phyloP scores from a whole-genome alignment of 768 basidiomycete species.

The Cantharellus cinnabarinus region DNA sequence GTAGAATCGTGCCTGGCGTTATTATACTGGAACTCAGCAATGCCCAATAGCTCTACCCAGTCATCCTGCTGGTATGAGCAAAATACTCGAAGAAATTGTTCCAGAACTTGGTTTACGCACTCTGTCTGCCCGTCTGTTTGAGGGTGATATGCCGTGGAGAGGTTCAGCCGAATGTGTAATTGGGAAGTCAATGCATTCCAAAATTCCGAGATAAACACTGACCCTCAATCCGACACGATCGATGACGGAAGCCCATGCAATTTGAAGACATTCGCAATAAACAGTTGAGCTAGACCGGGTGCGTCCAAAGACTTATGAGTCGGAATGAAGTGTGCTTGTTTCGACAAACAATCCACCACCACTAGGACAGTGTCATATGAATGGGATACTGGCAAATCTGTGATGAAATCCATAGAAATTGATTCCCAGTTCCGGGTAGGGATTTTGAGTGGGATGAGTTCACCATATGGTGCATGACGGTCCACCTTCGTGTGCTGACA shows the following conservation, averaged over 20 bases:
- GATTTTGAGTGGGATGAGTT: slow-evolving; percentile 3
- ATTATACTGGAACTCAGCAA: too few relatives aligned
- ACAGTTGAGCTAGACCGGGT: slow-evolving; percentile 20
- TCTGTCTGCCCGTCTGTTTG: slow-evolving; percentile 18
- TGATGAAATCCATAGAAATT: slow-evolving; percentile 9
- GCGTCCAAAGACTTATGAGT: slow-evolving; percentile 8
- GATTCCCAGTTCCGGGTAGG: slow-evolving; percentile 3
- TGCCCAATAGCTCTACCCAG: too few relatives aligned
- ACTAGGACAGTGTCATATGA: slow-evolving; percentile 6
- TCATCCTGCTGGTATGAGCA: too few relatives aligned
- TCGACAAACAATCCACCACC: slow-evolving; percentile 8
- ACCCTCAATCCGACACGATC: slow-evolving; percentile 1
- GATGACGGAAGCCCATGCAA: not conserved
- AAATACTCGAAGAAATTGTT: too few relatives aligned
- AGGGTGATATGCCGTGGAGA: slow-evolving; percentile 4
- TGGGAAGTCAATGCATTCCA: not conserved
- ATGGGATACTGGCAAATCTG: slow-evolving; percentile 11
- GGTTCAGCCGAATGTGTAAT: not conserved
- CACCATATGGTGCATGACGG: not conserved
- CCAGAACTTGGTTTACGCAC: slow-evolving; percentile 11
- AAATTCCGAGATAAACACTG: slow-evolving; percentile 4
- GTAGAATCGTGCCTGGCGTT: too few relatives aligned
- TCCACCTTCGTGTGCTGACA: slow-evolving; percentile 2
- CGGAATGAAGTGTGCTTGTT: slow-evolving; percentile 14
- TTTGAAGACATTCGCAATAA: slow-evolving; percentile 19